Evolutionary conservation across 2,329 filamentous ascomycete species (phyloP).

Genomic region (Nemania abortiva): DNA sequence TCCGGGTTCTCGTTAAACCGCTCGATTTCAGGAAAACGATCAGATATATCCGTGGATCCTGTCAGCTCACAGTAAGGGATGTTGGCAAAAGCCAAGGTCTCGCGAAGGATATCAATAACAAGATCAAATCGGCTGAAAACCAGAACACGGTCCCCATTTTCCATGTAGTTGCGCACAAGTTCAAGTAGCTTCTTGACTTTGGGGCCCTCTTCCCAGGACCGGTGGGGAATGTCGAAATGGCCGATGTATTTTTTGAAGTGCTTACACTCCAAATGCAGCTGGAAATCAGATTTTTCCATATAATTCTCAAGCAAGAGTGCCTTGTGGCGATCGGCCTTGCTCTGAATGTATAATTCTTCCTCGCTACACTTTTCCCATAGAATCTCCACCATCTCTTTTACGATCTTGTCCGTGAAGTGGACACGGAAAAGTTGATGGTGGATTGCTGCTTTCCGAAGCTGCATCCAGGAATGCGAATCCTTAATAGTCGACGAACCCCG

Average conservation of each 20-base stretch:
- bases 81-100: constrained; percentile 78
- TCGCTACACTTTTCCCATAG: constrained; percentile 77
- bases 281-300: constrained; percentile 71
- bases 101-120: constrained; percentile 89
- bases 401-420: constrained; percentile 79
- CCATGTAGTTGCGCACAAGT: constrained; percentile 78
- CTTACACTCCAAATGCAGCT: constrained; percentile 74
- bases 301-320: constrained; percentile 68
- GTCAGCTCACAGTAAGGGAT: constrained; percentile 89
- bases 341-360: constrained; percentile 58
- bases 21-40: constrained; percentile 89
- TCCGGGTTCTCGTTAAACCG: constrained; percentile 80
- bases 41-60: constrained; percentile 82
- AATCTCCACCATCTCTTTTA: constrained; percentile 81
- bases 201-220: constrained; percentile 73
- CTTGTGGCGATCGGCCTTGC: constrained; percentile 61
- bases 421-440: constrained; percentile 90
- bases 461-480: constrained; percentile 81
- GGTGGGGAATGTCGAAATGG: constrained; percentile 65
- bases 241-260: constrained; percentile 67
- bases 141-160: constrained; percentile 86
- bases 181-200: constrained; percentile 87
- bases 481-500: constrained; percentile 67
- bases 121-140: constrained; percentile 95
- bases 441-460: constrained; percentile 90